A percentile compares a stretch with the other conserved stretches of the same genome.
Conservation (phyloP, 495 filamentous ascomycete genomes). For the Podospora sp. region DNA sequence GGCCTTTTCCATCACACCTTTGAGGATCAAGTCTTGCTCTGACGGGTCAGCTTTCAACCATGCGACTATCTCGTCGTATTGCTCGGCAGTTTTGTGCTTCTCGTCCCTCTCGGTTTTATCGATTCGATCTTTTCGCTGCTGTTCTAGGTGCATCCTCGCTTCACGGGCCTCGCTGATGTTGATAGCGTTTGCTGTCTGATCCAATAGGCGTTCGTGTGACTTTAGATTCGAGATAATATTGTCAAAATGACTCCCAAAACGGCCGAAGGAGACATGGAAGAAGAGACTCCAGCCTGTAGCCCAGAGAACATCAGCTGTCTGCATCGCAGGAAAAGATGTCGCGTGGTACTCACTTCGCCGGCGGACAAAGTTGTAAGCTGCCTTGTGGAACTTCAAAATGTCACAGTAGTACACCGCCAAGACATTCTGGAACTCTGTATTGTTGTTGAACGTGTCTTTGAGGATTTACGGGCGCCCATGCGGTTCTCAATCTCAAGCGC, state of each 20-base stretch:
- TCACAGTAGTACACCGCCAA: conserved; percentile 48
- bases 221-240: conserved; percentile 43
- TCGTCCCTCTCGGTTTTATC: conserved; percentile 25
- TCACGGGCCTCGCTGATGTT: conserved; percentile 27
- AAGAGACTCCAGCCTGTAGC: conserved; percentile 47
- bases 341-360: conserved; percentile 36
- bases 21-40: conserved; percentile 34
- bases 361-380: conserved; percentile 50
- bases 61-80: conserved; percentile 28
- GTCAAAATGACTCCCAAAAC: conserved; percentile 44
- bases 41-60: conserved; percentile 36
- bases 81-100: conserved; percentile 24
- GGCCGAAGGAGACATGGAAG: conserved; percentile 46
- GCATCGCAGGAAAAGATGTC: no score
- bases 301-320: neutral
- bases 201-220: conserved; percentile 42
- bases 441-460: conserved; percentile 29
- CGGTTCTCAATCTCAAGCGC: conserved; percentile 41
- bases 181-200: conserved; percentile 37
- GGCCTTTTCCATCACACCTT: conserved; percentile 24
- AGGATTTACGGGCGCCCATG: conserved; percentile 39
- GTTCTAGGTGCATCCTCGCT: conserved; percentile 23
- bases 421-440: conserved; percentile 41
- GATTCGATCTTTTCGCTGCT: conserved; percentile 29
- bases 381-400: conserved; percentile 49